phyloP scores from a whole-genome alignment of 2,329 filamentous ascomycete genomes.

The Gremmenia infestans region DNA sequence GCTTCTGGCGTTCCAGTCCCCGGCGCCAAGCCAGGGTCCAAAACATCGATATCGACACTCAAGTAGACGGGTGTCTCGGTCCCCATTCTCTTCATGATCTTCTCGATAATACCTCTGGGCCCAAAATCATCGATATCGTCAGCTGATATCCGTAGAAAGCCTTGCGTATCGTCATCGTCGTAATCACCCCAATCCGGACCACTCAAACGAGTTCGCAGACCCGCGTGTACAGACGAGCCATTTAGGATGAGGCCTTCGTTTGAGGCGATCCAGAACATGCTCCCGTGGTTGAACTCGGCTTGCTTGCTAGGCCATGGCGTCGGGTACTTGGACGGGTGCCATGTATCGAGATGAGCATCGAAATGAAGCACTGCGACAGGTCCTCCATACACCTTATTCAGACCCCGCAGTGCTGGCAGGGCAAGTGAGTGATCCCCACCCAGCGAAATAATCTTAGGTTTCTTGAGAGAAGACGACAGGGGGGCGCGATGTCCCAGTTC shows the following conservation, averaged over 20 bases:
- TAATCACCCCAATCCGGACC: slow-evolving; percentile 62
- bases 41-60: slow-evolving; percentile 74
- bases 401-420: slow-evolving; percentile 62
- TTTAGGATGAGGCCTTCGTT: slow-evolving; percentile 76
- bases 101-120: slow-evolving; percentile 60
- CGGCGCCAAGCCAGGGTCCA: slow-evolving; percentile 65
- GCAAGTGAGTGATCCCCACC: slow-evolving; percentile 71
- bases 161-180: slow-evolving; percentile 67
- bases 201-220: slow-evolving; percentile 71
- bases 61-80: slow-evolving; percentile 75
- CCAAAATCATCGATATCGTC: slow-evolving; percentile 87
- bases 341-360: slow-evolving; percentile 45
- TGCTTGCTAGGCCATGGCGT: slow-evolving; percentile 68
- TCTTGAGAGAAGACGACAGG: slow-evolving; percentile 17
- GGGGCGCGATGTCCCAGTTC: slow-evolving; percentile 26
- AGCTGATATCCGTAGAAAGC: slow-evolving; percentile 73
- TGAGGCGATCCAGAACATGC: slow-evolving; percentile 86
- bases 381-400: slow-evolving; percentile 56
- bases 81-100: slow-evolving; percentile 68
- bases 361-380: slow-evolving; percentile 70
- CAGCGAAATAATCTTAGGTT: slow-evolving; percentile 52
- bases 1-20: slow-evolving; percentile 87
- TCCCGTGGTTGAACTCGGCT: slow-evolving; percentile 78
- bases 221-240: slow-evolving; percentile 72
- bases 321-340: slow-evolving; percentile 60